Base-by-base conservation (phyloP, 345 rosid species). In the Sisymbrium irio region DNA sequence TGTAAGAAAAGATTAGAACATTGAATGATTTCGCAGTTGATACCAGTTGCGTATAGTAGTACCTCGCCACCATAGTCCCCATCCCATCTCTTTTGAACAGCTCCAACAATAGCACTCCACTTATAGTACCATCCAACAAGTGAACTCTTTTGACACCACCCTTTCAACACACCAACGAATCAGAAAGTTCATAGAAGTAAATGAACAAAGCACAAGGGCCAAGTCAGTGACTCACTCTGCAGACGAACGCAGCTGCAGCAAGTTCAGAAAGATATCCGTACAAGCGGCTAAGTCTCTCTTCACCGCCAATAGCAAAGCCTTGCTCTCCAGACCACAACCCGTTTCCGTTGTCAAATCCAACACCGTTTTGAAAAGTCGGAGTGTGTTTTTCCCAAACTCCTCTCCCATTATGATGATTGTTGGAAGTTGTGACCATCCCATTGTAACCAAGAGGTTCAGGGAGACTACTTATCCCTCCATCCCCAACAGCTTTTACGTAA, bases 11-110 rank as follows among this genome's bases (percentile, higher is more conserved):
- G 22, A 69, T 53, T 15, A 28, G 47, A 61, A 28, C 36, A 40
- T 19, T 20, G 46, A 47, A 27, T 35, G 22, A 30, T 49, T 27
- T 15, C 6, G 36, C 12, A 30, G 14, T 2, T 14, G 8, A 13
- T 37, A 36, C 15, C 14, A 13, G 41, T 14, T 19, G 69, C 75
- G 72, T 73, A 71, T 77, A 40, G n/a, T 11, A 22, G 27, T 49
- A 94, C 97, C 98, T 94, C 32, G 97, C 98, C 18, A 94, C 98
- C 98, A 94, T 94, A 42, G 98, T 94, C 76, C 98, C 98, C 89
- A 91, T 87, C 63, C 99, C 99, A 76, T 95, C 99, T 82, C 99
- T 90, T 81, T 92, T 91, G 72, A 95, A 95, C 61, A 95, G 83
- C 76, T 95, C 97, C 70, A 95, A 64, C 66, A 95, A 75, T 49